These are phyloP conservation scores for Fomes fomentarius DNA, from an alignment of 1,284 basidiomycete genomes.

Conservation along the genomic window DNA sequence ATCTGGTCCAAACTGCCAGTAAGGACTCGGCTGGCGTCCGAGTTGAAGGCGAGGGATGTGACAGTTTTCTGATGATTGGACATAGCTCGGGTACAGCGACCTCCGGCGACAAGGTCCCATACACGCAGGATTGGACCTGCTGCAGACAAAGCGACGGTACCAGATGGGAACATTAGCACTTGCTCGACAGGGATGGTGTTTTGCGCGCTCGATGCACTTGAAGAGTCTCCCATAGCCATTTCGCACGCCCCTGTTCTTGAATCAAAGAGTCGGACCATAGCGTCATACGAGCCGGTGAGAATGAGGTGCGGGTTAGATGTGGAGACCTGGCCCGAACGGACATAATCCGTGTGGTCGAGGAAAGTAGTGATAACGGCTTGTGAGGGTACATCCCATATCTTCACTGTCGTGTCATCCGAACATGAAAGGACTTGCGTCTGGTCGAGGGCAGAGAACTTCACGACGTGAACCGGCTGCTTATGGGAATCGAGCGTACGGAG, in stretches of 20 bases:
- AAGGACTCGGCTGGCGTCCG: slow-evolving; percentile 77
- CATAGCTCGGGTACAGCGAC: slow-evolving; percentile 84
- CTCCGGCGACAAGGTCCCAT: slow-evolving; percentile 96
- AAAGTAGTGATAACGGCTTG: slow-evolving; percentile 84
- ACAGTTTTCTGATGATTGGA: slow-evolving; percentile 99
- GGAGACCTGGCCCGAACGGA: slow-evolving; percentile 89
- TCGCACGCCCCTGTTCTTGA: slow-evolving; percentile 79
- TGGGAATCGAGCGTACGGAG: slow-evolving; percentile 91
- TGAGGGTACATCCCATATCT: slow-evolving; percentile 95
- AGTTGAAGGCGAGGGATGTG: slow-evolving; percentile 85
- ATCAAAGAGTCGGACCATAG: slow-evolving; percentile 90
- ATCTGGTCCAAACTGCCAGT: slow-evolving; percentile 95
- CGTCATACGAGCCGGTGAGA: slow-evolving; percentile 95
- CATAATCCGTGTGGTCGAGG: slow-evolving; percentile 90
- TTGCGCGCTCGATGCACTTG: slow-evolving; percentile 40
- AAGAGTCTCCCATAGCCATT: slow-evolving; percentile 74
- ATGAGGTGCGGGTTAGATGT: slow-evolving; percentile 84
- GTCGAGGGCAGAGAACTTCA: slow-evolving; percentile 86
- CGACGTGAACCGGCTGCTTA: slow-evolving; percentile 94
- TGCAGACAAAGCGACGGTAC: slow-evolving; percentile 84
- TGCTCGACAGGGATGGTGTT: slow-evolving; percentile 85
- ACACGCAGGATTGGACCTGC: slow-evolving; percentile 93
- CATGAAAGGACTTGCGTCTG: slow-evolving; percentile 90
- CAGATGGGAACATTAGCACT: slow-evolving; percentile 91
- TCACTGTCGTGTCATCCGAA: slow-evolving; percentile 94